phyloP scores from a whole-genome alignment of 371 early-diverging fungal genomes.

The Parasitella parasitica region DNA sequence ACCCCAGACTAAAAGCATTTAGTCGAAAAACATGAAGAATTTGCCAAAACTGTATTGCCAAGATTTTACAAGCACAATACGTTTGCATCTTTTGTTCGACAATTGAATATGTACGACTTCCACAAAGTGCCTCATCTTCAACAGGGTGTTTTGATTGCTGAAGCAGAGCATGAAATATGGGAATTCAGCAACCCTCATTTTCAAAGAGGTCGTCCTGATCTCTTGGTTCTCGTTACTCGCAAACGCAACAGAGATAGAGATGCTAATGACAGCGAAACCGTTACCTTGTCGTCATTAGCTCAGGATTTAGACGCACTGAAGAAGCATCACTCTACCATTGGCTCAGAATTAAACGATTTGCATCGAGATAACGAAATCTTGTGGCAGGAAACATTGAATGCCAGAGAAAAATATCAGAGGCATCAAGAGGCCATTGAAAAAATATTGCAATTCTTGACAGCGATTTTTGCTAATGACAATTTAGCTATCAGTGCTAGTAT shows the following conservation, averaged over 20 bases:
- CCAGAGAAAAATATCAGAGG: constrained; percentile 74
- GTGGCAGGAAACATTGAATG: constrained; percentile 79
- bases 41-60: constrained; percentile 83
- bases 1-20: too few species aligned
- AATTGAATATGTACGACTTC: constrained; percentile 92
- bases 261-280: constrained; percentile 24
- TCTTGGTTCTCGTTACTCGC: constrained; percentile 52
- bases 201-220: constrained; percentile 51
- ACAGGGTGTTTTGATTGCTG: constrained; percentile 69
- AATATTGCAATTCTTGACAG: constrained; percentile 74
- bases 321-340: constrained; percentile 81
- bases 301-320: constrained; percentile 81
- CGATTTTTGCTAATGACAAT: constrained; percentile 50
- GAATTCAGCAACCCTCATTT: constrained; percentile 61
- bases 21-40: constrained; percentile 72
- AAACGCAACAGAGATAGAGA: constrained; percentile 52
- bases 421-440: constrained; percentile 93
- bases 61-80: constrained; percentile 92
- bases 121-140: constrained; percentile 79
- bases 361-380: constrained; percentile 69
- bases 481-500: constrained; percentile 18
- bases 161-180: constrained; percentile 62
- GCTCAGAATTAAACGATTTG: constrained; percentile 74
- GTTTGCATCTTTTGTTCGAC: constrained; percentile 92
- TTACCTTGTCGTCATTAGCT: constrained; percentile 52